These are phyloP conservation scores for Grosmannia penicillata DNA, from an alignment of 2,329 filamentous ascomycete genomes.

Conservation along the genomic window DNA sequence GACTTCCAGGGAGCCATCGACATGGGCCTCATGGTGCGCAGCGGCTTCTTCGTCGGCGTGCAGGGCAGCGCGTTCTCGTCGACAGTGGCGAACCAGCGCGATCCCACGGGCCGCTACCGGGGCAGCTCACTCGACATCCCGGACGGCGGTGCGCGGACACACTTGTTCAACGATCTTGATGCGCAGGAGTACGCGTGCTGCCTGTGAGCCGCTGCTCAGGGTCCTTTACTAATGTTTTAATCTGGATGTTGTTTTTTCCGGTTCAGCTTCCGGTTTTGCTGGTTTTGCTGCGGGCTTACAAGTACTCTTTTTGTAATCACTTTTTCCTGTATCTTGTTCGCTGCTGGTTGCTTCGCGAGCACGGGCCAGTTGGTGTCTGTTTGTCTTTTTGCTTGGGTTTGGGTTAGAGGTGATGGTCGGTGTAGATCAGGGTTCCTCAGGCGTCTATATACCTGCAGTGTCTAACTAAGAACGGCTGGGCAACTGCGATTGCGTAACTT, in stretches of 20 bases:
- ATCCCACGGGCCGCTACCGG: conserved; percentile 19
- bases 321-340: too few relatives aligned
- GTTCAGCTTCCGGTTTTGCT: neutral
- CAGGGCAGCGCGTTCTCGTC: conserved; percentile 19
- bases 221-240: neutral
- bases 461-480: too few relatives aligned
- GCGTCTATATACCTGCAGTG: too few relatives aligned
- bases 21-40: conserved; percentile 18
- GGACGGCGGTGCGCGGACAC: conserved; percentile 17
- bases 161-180: conserved; percentile 19
- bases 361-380: too few relatives aligned
- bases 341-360: too few relatives aligned
- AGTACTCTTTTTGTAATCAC: too few relatives aligned
- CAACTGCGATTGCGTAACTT: too few relatives aligned
- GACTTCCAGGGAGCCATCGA: conserved; percentile 21
- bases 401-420: neutral
- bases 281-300: neutral
- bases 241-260: neutral
- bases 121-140: conserved; percentile 16
- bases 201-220: conserved; percentile 9
- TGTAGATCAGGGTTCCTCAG: too few relatives aligned
- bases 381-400: neutral
- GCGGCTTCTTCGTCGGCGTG: conserved; percentile 19
- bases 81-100: conserved; percentile 18
- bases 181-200: conserved; percentile 18